These are phyloP conservation scores for Nakaseomyces delphensis DNA, from an alignment of 1,139 yeast species.

Conservation along the genomic window DNA sequence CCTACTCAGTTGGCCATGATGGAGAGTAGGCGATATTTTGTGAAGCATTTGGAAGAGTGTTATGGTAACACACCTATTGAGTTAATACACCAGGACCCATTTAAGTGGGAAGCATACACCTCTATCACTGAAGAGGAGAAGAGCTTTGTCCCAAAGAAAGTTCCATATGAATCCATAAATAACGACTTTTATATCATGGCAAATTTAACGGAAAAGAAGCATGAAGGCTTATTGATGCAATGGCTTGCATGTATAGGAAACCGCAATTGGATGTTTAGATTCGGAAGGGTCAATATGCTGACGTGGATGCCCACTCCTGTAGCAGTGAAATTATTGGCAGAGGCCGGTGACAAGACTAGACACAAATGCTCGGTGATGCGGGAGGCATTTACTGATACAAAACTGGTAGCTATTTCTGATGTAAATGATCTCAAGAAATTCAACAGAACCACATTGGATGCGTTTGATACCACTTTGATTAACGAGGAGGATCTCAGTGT, in stretches of 20 bases:
- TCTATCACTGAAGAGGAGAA: slow-evolving; percentile 39
- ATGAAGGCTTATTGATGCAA: slow-evolving; percentile 68
- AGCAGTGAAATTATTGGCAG: slow-evolving; percentile 54
- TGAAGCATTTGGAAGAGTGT: slow-evolving; percentile 27
- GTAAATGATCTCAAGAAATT: slow-evolving; percentile 21
- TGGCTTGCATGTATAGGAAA: slow-evolving; percentile 64
- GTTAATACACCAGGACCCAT: slow-evolving; percentile 39
- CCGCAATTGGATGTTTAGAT: slow-evolving; percentile 66
- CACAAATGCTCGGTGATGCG: slow-evolving; percentile 52
- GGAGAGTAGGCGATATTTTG: slow-evolving; percentile 42
- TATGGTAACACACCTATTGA: slow-evolving; percentile 27
- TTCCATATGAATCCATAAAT: slow-evolving; percentile 44
- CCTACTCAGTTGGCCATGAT: slow-evolving; percentile 56
- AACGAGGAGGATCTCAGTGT: slow-evolving; percentile 13
- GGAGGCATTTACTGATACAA: slow-evolving; percentile 50
- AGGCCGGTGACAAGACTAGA: slow-evolving; percentile 40
- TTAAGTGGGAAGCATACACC: slow-evolving; percentile 53
- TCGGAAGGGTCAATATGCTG: slow-evolving; percentile 66
- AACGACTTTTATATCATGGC: slow-evolving; percentile 57
- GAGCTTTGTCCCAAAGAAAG: slow-evolving; percentile 35
- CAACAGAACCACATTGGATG: slow-evolving; percentile 14
- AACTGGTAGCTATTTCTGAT: slow-evolving; percentile 42
- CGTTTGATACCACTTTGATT: slow-evolving; percentile 24
- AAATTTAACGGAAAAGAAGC: slow-evolving; percentile 47
- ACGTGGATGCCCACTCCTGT: slow-evolving; percentile 51